phyloP scores from a whole-genome alignment of 73 alveolate genomes.

The Blepharisma stoltei region DNA sequence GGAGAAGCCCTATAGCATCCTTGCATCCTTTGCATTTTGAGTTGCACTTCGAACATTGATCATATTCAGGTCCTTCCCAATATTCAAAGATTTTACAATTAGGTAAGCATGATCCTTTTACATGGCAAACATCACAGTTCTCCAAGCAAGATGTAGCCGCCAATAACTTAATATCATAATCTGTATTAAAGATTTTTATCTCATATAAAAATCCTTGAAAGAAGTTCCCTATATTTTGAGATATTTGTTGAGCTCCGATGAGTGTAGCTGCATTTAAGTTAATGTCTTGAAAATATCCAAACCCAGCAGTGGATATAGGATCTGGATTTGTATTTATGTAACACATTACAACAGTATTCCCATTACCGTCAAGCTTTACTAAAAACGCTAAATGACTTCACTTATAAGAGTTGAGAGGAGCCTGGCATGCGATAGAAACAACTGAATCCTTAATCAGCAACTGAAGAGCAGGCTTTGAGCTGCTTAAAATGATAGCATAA shows the following conservation, averaged over 20 bases:
- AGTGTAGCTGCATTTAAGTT: background rate
- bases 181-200: background rate
- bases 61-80: slow-evolving; percentile 23
- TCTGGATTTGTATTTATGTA: background rate
- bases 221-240: background rate
- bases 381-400: background rate
- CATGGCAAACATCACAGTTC: background rate
- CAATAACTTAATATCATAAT: background rate
- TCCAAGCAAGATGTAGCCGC: background rate
- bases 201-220: slow-evolving; percentile 11
- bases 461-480: background rate
- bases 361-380: background rate
- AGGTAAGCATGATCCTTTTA: background rate
- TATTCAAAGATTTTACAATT: background rate
- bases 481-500: background rate
- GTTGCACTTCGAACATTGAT: background rate
- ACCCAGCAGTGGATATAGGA: background rate
- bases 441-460: background rate
- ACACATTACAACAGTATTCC: background rate
- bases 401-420: background rate
- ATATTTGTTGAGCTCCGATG: background rate
- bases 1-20: too few species aligned
- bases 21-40: background rate
- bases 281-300: background rate
- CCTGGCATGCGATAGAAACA: background rate